Evolutionary conservation across 352 stramenopile species (phyloP), one percentile per base, ranked within the genome.

Genomic region (Hyaloperonospora arabidopsidis): DNA sequence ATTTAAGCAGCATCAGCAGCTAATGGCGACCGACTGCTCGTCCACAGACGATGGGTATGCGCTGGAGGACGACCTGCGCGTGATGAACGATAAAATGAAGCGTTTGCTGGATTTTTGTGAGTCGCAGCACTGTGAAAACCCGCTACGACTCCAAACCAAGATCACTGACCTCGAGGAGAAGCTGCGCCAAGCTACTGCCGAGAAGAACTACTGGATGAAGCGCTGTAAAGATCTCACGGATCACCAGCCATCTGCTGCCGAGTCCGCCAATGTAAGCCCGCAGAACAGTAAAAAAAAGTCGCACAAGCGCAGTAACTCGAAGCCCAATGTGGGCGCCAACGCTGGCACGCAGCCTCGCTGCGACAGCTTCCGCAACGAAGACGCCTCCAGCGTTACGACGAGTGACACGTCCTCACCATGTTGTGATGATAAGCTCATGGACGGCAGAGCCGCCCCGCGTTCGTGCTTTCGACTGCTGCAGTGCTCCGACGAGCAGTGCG

Each of bases 121-220:
- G 45, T 66, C 61, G 6, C 79, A 91, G 53, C 56, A 74, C 25
- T 32, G 25, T 36, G 74, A 92, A 59, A 90, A 76, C 40, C 78
- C 83, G 38, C 61, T 88, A 50, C 74, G 72, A 0, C 45, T 94
- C 60, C 76, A 91, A 45, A 68, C 70, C 49, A 87, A 87, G 72
- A 85, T 94, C 58, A 69, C 74, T 40, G 76, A 89, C 50, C 69
- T 94, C 36, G 60, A 89, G 64, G 75, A 91, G 49, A 74, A 91
- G 62, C 71, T 94, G 23, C 74, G 78, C 13, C 69, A 79, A 54
- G 81, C 73, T 23, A 71, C 90, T 43, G 70, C 74, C 12, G 84
- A 94, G 69, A 94, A 94, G 65, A 91, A 94, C 58, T 92, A 94
- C 65, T 94, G 84, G 84, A 88, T 91, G 74, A 87, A 89, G 59